Conservation (phyloP, 2,329 filamentous ascomycete genomes). For the Ploettnerulaceae sp. region DNA sequence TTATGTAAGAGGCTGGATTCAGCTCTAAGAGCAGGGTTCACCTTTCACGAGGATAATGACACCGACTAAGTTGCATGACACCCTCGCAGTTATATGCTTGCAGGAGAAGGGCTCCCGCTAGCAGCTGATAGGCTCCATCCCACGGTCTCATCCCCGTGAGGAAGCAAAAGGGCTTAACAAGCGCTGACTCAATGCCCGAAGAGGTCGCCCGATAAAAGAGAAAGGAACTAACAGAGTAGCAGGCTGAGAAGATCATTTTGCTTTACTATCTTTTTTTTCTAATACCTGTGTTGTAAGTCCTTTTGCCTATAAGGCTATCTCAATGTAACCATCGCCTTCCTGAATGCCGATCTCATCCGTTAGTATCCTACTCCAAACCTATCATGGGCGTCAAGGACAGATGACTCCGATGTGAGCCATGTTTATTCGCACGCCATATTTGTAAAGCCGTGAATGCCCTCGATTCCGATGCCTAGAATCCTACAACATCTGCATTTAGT, state of each 20-base stretch:
- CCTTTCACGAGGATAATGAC: no score
- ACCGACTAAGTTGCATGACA: no score
- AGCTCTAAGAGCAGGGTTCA: no score
- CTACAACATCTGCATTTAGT: background rate
- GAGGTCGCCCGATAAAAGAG: background rate
- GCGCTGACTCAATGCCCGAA: background rate
- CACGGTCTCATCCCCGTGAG: background rate
- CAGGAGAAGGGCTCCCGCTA: background rate
- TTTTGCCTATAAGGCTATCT: background rate
- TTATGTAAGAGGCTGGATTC: no score
- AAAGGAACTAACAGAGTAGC: background rate
- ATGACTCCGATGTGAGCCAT: background rate
- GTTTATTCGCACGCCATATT: background rate
- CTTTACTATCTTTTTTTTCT: background rate
- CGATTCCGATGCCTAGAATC: background rate
- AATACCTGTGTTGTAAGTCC: background rate
- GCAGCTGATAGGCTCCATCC: background rate
- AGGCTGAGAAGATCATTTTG: background rate
- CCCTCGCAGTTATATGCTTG: no score
- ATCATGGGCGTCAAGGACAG: background rate
- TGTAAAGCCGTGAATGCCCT: slow-evolving; percentile 5
- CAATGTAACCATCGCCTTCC: background rate
- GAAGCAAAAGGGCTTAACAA: background rate
- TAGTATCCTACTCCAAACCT: background rate
- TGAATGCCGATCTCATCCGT: background rate